Conservation (phyloP, 2,329 filamentous ascomycete genomes). For the Alternaria sp. region DNA sequence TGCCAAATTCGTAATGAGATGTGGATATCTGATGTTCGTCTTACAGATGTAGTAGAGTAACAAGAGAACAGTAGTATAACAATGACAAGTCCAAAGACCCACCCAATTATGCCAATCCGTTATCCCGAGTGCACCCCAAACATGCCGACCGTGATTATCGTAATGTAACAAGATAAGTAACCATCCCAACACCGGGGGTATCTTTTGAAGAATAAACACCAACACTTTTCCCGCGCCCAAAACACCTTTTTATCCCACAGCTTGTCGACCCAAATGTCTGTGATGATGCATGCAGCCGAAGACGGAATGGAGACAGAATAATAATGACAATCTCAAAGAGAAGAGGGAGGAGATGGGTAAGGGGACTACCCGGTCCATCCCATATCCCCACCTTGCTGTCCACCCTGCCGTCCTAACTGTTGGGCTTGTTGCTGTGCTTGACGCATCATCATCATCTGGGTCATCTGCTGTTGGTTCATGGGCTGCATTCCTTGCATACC, state of each 20-base stretch:
- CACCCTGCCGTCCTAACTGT: constrained; percentile 29
- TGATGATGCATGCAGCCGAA: neutral
- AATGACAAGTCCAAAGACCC: neutral
- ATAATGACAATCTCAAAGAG: neutral
- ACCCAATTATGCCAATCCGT: neutral
- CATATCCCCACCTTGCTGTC: constrained; percentile 32
- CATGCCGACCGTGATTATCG: neutral
- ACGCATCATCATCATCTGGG: constrained; percentile 45
- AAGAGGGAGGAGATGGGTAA: neutral
- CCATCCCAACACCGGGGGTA: constrained; percentile 5
- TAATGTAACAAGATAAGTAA: neutral
- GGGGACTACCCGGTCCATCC: constrained; percentile 28
- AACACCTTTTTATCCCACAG: neutral
- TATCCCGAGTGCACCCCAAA: neutral
- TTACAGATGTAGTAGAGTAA: no score
- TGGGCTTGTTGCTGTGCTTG: constrained; percentile 37
- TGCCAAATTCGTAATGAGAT: neutral
- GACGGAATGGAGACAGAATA: neutral
- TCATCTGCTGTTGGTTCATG: constrained; percentile 39
- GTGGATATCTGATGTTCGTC: neutral
- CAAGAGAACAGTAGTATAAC: no score
- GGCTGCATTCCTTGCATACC: constrained; percentile 32
- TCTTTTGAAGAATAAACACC: neutral
- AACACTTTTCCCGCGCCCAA: neutral
- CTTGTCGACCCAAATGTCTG: neutral